Evolutionary conservation across 2,329 filamentous ascomycete species (phyloP).

Genomic region (Trichoderma polysporum): DNA sequence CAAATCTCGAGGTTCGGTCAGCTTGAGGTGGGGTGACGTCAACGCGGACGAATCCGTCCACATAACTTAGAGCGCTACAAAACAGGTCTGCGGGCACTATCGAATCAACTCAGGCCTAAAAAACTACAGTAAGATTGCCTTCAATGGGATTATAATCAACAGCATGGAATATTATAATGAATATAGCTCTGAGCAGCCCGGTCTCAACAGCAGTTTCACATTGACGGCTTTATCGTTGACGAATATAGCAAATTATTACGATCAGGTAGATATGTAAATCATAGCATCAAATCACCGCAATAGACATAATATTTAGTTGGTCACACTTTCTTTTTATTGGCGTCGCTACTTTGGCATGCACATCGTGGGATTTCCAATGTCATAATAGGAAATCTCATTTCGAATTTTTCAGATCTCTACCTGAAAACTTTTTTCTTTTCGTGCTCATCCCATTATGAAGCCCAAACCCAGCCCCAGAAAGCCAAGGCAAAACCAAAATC

Average conservation of each 20-base stretch:
- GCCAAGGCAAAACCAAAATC: conserved; percentile 42
- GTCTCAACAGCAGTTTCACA: neutral
- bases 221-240: neutral
- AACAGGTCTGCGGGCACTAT: neutral
- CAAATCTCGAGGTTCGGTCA: neutral
- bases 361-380: conserved; percentile 13
- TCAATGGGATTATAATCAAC: no score
- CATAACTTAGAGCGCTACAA: neutral
- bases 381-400: conserved; percentile 36
- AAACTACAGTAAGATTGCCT: neutral
- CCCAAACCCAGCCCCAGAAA: conserved; percentile 36
- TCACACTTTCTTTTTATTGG: conserved; percentile 9
- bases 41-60: neutral
- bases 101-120: neutral
- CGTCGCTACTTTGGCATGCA: conserved; percentile 14
- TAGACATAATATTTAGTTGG: neutral
- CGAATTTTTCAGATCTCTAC: conserved; percentile 37
- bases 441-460: conserved; percentile 39
- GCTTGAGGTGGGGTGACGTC: conserved; percentile 18
- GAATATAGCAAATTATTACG: neutral
- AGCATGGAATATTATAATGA: no score
- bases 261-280: neutral
- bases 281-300: neutral
- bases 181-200: neutral
- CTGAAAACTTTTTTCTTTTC: conserved; percentile 34